These are phyloP conservation scores for Oenanthe javanica DNA, from an alignment of 140 eudicot species.

Conservation along the genomic window DNA sequence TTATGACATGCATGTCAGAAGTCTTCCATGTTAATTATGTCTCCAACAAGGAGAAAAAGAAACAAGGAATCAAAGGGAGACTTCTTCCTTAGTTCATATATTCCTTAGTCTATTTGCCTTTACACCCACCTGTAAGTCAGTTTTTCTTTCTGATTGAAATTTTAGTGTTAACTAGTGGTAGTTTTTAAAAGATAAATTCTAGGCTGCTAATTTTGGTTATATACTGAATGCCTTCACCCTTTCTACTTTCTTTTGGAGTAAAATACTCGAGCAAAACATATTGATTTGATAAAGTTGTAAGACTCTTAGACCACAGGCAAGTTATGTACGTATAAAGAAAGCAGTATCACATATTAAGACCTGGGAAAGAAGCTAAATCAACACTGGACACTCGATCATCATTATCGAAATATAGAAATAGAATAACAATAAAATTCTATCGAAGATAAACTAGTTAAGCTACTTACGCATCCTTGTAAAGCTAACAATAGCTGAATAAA, in stretches of 20 bases:
- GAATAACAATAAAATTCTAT: not conserved
- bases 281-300: not conserved
- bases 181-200: not conserved
- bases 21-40: not conserved
- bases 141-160: not conserved
- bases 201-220: not conserved
- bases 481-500: constrained; percentile 41
- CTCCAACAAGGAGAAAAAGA: not conserved
- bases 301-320: not conserved
- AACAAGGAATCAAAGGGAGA: not conserved
- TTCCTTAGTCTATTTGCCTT: not conserved
- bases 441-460: not conserved
- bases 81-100: not conserved
- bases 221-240: not conserved
- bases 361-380: not conserved
- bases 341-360: not conserved
- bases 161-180: not conserved
- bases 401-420: not conserved
- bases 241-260: not conserved
- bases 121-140: not conserved
- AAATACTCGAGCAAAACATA: not conserved
- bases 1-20: not conserved
- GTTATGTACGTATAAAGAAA: not conserved
- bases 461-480: constrained; percentile 58
- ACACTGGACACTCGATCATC: not conserved